phyloP scores from a whole-genome alignment of 2,329 filamentous ascomycete species.

The Macrophomina pseudophaseolina region DNA sequence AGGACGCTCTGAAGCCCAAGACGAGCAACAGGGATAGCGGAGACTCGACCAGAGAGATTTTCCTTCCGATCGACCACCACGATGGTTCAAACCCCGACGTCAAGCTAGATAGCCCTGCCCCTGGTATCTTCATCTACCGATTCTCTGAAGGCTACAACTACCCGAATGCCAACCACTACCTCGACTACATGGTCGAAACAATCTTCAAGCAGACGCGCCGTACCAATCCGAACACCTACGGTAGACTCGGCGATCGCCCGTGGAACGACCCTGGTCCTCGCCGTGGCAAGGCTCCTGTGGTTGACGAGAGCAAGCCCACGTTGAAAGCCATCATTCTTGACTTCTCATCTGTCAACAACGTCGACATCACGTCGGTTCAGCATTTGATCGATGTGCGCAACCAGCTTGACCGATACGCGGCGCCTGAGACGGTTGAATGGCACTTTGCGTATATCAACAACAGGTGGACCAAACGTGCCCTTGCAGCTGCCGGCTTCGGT shows the following conservation, averaged over 20 bases:
- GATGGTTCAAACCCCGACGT: slow-evolving; percentile 90
- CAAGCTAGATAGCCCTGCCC: slow-evolving; percentile 79
- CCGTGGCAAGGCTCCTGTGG: slow-evolving; percentile 55
- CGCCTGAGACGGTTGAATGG: slow-evolving; percentile 87
- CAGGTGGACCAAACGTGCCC: slow-evolving; percentile 90
- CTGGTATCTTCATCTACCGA: slow-evolving; percentile 93
- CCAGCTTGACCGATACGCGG: slow-evolving; percentile 83
- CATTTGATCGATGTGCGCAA: slow-evolving; percentile 93
- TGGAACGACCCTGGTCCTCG: slow-evolving; percentile 92
- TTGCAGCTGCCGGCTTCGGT: slow-evolving; percentile 86
- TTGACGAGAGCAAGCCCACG: slow-evolving; percentile 63
- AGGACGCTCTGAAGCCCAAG: slow-evolving; percentile 30
- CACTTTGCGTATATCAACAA: slow-evolving; percentile 95
- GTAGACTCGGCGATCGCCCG: slow-evolving; percentile 64
- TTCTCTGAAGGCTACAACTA: slow-evolving; percentile 97
- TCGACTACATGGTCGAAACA: slow-evolving; percentile 66
- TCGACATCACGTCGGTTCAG: slow-evolving; percentile 92
- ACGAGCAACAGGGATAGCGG: slow-evolving; percentile 43
- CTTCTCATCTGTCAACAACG: slow-evolving; percentile 90
- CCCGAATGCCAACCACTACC: slow-evolving; percentile 86
- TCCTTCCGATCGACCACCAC: slow-evolving; percentile 82
- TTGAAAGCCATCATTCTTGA: slow-evolving; percentile 92
- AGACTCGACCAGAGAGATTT: slow-evolving; percentile 72
- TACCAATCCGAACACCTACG: slow-evolving; percentile 71
- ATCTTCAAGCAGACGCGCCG: slow-evolving; percentile 70